Base-by-base conservation (phyloP, 305 asterid genomes). In the Solanum hybrid region DNA sequence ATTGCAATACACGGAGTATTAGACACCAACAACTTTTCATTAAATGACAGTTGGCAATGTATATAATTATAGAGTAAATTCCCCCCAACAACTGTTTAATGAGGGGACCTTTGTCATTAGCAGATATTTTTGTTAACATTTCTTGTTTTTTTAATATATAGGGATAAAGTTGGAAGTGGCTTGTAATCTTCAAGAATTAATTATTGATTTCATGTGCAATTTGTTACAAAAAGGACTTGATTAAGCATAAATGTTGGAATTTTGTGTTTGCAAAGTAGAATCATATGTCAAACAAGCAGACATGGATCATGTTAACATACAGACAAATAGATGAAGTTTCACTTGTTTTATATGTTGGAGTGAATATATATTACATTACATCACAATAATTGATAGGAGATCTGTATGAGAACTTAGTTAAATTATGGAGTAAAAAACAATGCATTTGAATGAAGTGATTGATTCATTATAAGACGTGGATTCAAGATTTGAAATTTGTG, bases 281-380 rank as follows among this genome's bases (percentile, higher is more conserved):
- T 83, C 28, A 83, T 20, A 34, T 42, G 73, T 83, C 40, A 46
- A 61, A 46, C 87, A 83, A 46, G 51, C 28, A 84, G 40, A 84
- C 87, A 82, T 84, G 87, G 75, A 84, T 84, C 87, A 84, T 51
- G 42, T 84, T 84, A 84, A 84, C 37, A 82, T 46, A 29, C 74
- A 46, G 40, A 84, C 87, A 84, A 51, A 84, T 84, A 37, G 20
- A 51, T 46, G 87, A 83, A 29, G 87, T 46, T 28, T 84, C 40
- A 16, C 73, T 83, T 83, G 87, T 83, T 83, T 83, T 42, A 83
- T 83, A 35, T 83, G 28, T 42, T 83, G 87, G 87, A 26, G 9
- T 33, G 87, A 9, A 83, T 28, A 42, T 83, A 29, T 6, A 76
- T 29, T 26, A 73, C 67, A 81, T 82, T 14, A 82, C 37, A 28